These are phyloP conservation scores for Penicillium hordei DNA, from an alignment of 2,329 filamentous ascomycete species.

Conservation along the genomic window DNA sequence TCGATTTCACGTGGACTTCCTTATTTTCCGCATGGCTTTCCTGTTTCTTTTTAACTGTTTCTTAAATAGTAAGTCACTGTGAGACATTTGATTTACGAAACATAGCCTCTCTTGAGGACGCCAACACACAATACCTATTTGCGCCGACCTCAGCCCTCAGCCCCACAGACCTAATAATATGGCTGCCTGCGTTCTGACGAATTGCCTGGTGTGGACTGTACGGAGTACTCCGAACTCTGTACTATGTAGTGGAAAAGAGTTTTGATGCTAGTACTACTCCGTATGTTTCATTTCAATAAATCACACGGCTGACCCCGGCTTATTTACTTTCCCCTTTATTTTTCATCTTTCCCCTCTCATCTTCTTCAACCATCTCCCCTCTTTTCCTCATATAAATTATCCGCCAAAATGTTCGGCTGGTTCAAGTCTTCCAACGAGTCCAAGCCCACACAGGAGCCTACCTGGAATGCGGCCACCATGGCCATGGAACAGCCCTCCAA, in stretches of 20 bases:
- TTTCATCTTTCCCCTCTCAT: not conserved
- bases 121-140: not conserved
- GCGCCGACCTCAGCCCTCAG: constrained; percentile 3
- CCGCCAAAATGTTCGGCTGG: constrained; percentile 9
- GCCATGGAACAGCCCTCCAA: constrained; percentile 8
- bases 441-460: constrained; percentile 4
- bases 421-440: constrained; percentile 10
- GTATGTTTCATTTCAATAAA: not conserved
- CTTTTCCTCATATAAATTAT: not conserved
- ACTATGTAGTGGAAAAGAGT: not conserved
- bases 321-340: not conserved
- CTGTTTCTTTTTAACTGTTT: not conserved
- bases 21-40: not conserved
- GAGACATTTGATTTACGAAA: too few relatives aligned
- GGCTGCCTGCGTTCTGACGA: not conserved
- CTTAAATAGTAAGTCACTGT: too few relatives aligned
- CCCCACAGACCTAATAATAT: constrained; percentile 1
- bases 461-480: constrained; percentile 6
- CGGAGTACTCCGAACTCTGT: too few relatives aligned
- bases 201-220: not conserved
- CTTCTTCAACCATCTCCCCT: not conserved
- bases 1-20: not conserved
- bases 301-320: not conserved
- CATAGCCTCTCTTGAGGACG: not conserved
- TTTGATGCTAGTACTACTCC: not conserved